Percentiles rank a stretch among this genome's conserved stretches.
These are phyloP conservation scores for Hanseniaspora gamundiae DNA, from an alignment of 1,139 yeast genomes.

Conservation along the genomic window DNA sequence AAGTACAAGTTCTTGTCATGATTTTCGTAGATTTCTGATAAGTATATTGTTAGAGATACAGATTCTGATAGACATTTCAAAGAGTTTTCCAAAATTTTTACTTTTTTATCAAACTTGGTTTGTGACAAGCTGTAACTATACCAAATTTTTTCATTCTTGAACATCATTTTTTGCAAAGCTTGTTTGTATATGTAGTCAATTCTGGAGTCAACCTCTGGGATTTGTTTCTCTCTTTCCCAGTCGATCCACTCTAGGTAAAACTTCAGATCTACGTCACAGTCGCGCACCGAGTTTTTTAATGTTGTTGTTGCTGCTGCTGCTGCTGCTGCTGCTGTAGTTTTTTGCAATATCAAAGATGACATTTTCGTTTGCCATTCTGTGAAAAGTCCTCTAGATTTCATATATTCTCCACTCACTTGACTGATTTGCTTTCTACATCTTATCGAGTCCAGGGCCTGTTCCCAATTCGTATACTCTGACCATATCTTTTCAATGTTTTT, in stretches of 20 bases:
- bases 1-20: background rate
- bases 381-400: conserved; percentile 75
- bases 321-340: background rate
- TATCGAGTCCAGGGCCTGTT: conserved; percentile 57
- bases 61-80: conserved; percentile 19
- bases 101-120: conserved; percentile 13
- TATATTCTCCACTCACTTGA: conserved; percentile 75
- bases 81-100: conserved; percentile 17
- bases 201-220: conserved; percentile 44
- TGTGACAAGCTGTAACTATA: conserved; percentile 24
- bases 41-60: conserved; percentile 15
- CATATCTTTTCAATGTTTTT: conserved; percentile 66
- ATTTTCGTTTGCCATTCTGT: conserved; percentile 49
- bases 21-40: background rate
- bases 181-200: conserved; percentile 66
- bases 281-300: conserved; percentile 9
- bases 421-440: conserved; percentile 80
- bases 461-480: conserved; percentile 76
- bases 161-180: conserved; percentile 54
- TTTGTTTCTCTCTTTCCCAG: conserved; percentile 63
- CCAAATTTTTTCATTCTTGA: conserved; percentile 71
- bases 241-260: conserved; percentile 68
- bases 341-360: background rate
- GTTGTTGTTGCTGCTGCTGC: too few species aligned
- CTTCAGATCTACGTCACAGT: conserved; percentile 15